Evolutionary conservation across 441 rosid genomes (phyloP), one percentile per base, ranked within the genome.

Genomic region (Pelargonium citronellum): DNA sequence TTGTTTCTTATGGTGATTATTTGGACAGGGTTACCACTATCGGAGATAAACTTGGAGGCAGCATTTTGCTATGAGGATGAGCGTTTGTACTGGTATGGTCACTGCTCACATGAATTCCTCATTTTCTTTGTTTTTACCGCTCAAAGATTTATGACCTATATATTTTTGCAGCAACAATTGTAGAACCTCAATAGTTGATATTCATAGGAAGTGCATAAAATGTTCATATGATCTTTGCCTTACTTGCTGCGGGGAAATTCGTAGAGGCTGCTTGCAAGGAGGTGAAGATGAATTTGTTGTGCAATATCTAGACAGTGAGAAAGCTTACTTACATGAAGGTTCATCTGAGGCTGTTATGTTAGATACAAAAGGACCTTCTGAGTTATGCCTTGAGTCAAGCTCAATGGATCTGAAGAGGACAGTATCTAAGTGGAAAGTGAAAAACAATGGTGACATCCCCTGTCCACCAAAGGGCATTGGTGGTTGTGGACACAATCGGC

Each of bases 171-270:
- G 95, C 20, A 80, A 91, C 82, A 83, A 75, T 68, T 91, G 98
- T 82, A 79, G 78, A 77, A 86, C 97, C 30, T 84, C 92, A 9
- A 91, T 92, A 60, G 79, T 83, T 75, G 97, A 95, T 77, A 82
- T 80, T 63, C 96, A 90, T 78, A 83, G 97, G 75, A 87, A 83
- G 76, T 95, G 99, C 76, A 72, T 76, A 43, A 77, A 70, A n/a
- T 95, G 99, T 80, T 57, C 60, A 1, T 81, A 74, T 69, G 97
- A 92, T 75, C 85, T 95, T 27, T 95, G 99, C 77, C 87, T 92
- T 72, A 68, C 27, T 37, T 95, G 99, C 76, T 89, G 97, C 83
- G 72, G 70, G n/a, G 99, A 95, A 80, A 79, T 95, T 66, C 90
- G 95, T 34, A 68, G 82, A 41, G 98, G 97, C 66, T 66, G 73